Base-by-base conservation (phyloP, 1,139 yeast genomes). In the Yamadazyma triangularis region DNA sequence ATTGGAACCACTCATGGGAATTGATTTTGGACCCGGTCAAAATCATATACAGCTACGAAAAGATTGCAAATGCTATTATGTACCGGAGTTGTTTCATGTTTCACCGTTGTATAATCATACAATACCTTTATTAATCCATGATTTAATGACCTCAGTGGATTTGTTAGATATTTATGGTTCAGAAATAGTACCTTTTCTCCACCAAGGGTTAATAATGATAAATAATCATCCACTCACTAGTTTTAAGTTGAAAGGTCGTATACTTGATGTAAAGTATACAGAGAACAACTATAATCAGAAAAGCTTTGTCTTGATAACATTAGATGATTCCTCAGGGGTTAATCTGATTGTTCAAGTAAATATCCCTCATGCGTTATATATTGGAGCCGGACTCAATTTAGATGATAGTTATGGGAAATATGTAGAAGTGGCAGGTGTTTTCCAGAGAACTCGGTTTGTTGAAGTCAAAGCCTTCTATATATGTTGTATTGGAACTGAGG, bases 401-500 rank as follows among this genome's bases (percentile, higher is more conserved):
- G 32, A 28, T 13, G 23, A 31, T 4, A 34, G 39, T 4, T 44
- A 40, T 25, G 50, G 51, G 4, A 34, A 26, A 23, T 21, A 36
- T 7, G 26, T 47, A 3, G 42, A 41, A 27, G 35, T 41, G 1
- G 15, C 10, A 5, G 47, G 46, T 24, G 11, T 21, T 8, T 8
- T 21, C 23, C 25, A 24, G 6, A 6, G 8, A 18, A 9, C 8
- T 6, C 6, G 9, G 9, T 18, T 18, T 18, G 20, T 40, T 13
- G 65, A 62, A 31, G 19, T 66, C 0, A 35, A 40, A 4, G 54
- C 55, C 3, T 53, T 56, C 3, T 36, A 35, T 18, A 15, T 63
- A 1, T 37, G 31, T 12, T 33, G 56, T 2, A 25, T 53, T 21
- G 56, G 58, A 1, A 28, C 32, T 3, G 35, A 35, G 5, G 23